These are phyloP conservation scores for Fusarium sp. DNA, from an alignment of 2,329 filamentous ascomycete genomes.

Conservation along the genomic window DNA sequence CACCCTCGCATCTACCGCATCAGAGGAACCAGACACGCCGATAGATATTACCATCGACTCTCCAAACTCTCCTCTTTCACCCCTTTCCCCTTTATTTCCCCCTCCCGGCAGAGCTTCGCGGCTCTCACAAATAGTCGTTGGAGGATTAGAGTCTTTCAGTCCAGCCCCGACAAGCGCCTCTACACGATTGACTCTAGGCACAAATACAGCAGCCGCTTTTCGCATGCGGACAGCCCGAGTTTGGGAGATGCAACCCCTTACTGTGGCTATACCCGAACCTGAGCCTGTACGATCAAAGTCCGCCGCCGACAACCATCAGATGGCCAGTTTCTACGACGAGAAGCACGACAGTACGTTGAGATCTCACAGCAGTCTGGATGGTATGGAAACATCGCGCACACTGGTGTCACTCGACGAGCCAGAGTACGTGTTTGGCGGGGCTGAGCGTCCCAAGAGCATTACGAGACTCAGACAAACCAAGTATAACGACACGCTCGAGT, in stretches of 20 bases:
- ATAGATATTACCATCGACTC: slow-evolving; percentile 31
- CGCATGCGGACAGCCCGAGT: slow-evolving; percentile 35
- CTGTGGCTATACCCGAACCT: neutral
- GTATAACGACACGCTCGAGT: neutral
- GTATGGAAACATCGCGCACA: slow-evolving; percentile 5
- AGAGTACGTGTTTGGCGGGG: slow-evolving; percentile 35
- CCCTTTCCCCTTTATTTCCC: slow-evolving; percentile 17
- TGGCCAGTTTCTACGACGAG: slow-evolving; percentile 13
- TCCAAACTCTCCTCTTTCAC: slow-evolving; percentile 7
- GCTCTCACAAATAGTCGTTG: slow-evolving; percentile 33
- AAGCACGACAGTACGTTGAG: slow-evolving; percentile 19
- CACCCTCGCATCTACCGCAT: slow-evolving; percentile 47
- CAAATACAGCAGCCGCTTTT: slow-evolving; percentile 31
- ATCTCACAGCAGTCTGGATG: slow-evolving; percentile 14
- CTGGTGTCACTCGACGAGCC: slow-evolving; percentile 18
- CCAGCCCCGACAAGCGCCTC: slow-evolving; percentile 18
- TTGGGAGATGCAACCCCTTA: slow-evolving; percentile 25
- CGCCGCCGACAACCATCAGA: neutral
- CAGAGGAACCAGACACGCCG: neutral
- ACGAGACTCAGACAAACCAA: slow-evolving; percentile 16
- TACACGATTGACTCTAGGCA: slow-evolving; percentile 36
- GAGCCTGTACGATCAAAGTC: slow-evolving; percentile 6
- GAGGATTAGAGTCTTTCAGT: slow-evolving; percentile 28
- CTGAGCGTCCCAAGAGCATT: slow-evolving; percentile 47
- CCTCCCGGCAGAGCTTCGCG: slow-evolving; percentile 17